Evolutionary conservation across 768 basidiomycete species (phyloP).

Genomic region (Naganishia vishniacii): DNA sequence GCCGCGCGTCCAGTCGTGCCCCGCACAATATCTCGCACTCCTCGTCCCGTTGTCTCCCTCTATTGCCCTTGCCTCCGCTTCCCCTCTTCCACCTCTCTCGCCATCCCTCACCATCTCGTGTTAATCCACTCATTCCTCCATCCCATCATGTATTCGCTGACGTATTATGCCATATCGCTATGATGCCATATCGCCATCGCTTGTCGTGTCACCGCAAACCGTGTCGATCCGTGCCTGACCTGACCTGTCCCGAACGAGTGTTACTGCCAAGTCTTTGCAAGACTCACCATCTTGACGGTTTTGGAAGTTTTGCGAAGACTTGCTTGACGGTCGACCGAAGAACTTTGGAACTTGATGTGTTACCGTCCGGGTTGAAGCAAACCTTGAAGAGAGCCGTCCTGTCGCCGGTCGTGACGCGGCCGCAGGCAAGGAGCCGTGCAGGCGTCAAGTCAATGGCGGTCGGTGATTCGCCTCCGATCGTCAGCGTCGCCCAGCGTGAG

Average conservation of each 20-base stretch:
- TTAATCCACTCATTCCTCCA: too few species aligned
- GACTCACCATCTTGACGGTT: constrained; percentile 22
- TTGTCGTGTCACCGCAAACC: too few species aligned
- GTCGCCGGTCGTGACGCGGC: background rate
- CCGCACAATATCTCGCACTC: too few species aligned
- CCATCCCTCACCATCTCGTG: too few species aligned
- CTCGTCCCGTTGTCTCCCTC: too few species aligned
- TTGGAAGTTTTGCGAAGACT: constrained; percentile 20
- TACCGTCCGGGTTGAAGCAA: constrained; percentile 11
- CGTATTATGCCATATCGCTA: too few species aligned
- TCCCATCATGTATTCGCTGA: too few species aligned
- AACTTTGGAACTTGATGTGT: background rate
- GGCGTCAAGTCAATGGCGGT: constrained; percentile 17
- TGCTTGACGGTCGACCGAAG: constrained; percentile 22
- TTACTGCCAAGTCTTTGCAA: background rate
- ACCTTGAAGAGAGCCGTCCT: constrained; percentile 23
- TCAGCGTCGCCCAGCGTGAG: background rate
- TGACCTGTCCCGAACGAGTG: background rate
- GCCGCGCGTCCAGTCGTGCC: too few species aligned
- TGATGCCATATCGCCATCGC: too few species aligned
- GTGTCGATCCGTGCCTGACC: constrained; percentile 1
- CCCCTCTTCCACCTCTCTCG: background rate
- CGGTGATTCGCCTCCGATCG: constrained; percentile 21
- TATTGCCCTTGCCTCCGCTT: background rate
- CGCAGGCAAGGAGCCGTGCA: background rate